Base-by-base conservation (phyloP, 2,329 filamentous ascomycete species). In the Cladosporium sp. region DNA sequence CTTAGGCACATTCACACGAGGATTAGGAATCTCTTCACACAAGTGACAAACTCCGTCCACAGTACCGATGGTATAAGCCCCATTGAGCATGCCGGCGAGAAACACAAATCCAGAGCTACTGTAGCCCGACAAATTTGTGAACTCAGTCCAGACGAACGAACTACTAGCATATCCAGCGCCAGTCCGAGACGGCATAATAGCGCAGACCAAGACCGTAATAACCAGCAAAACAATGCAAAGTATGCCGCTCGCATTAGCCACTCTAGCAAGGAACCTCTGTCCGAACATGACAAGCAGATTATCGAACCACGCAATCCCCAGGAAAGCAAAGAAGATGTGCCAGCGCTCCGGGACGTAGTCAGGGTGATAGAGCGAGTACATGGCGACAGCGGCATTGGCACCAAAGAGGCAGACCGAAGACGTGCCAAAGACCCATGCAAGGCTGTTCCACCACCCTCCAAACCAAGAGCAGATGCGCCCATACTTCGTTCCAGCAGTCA, bases 11-110 rank as follows among this genome's bases (percentile, higher is more conserved):
- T 86, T 86, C 26, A 78, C 76, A 58, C 78, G 76, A 0, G 83
- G 82, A 49, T 71, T 69, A 0, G 76, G 86, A 48, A 89, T 88
- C 74, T 90, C 88, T 74, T 91, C 88, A 0, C 86, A 85, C 48
- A 90, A 74, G 72, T 90, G 89, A 1, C 85, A 85, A 1, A 85
- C 84, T 25, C 84, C 84, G 69, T 91, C 88, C 0, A 87, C 84
- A 0, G 86, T 85, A 2, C 88, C 89, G 5, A 90, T 84, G 34
- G 85, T 83, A 72, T 86, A 91, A 2, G 87, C 88, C 23, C 88
- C 88, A 69, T 91, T 91, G 28, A 89, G 79, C 70, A 89, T 87
- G 16, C 87, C 87, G 6, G 84, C 78, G 18, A 89, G 74, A 67
- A 89, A 89, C 1, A 87, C 86, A 14, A 89, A 83, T 14, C 86